Evolutionary conservation across 306 rosid species (phyloP).

Genomic region (Cicer chorassanicum): DNA sequence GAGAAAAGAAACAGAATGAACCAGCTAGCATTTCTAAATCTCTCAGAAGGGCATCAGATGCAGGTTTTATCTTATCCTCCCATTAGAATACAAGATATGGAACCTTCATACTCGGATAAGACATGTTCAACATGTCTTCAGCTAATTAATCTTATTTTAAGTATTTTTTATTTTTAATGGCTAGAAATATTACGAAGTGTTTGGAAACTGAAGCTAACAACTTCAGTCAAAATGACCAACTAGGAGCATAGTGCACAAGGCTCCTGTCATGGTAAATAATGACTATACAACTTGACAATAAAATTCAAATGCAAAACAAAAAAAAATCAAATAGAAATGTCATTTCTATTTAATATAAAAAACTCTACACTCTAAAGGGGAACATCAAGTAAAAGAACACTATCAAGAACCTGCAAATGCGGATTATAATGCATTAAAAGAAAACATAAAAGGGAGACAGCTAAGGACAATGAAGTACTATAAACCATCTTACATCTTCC

Average conservation of each 20-base stretch:
- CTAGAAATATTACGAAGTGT: constrained; percentile 4
- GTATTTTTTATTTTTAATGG: constrained; percentile 24
- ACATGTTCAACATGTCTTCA: constrained; percentile 17
- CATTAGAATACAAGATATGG: constrained; percentile 1
- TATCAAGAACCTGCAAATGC: constrained; percentile 23
- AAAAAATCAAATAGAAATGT: constrained; percentile 20
- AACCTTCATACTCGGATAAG: constrained; percentile 3
- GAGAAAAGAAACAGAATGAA: constrained; percentile 13
- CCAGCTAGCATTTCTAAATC: constrained; percentile 18
- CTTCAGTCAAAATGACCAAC: constrained; percentile 14
- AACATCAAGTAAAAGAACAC: constrained; percentile 25
- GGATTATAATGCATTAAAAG: constrained; percentile 32
- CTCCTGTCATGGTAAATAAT: not conserved
- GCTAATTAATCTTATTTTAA: constrained; percentile 2
- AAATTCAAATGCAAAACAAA: constrained; percentile 2
- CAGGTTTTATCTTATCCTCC: constrained; percentile 20
- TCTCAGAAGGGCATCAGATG: not conserved
- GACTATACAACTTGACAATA: constrained; percentile 1
- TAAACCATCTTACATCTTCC: constrained; percentile 71
- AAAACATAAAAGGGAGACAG: constrained; percentile 31
- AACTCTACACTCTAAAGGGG: constrained; percentile 12
- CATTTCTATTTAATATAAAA: constrained; percentile 21
- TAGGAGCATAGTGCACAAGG: constrained; percentile 1
- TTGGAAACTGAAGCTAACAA: not conserved
- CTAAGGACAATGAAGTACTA: constrained; percentile 26